Evolutionary conservation across 768 basidiomycete species (phyloP), one percentile per base, ranked within the genome.

Genomic region (Chlorophyllum brunneum): DNA sequence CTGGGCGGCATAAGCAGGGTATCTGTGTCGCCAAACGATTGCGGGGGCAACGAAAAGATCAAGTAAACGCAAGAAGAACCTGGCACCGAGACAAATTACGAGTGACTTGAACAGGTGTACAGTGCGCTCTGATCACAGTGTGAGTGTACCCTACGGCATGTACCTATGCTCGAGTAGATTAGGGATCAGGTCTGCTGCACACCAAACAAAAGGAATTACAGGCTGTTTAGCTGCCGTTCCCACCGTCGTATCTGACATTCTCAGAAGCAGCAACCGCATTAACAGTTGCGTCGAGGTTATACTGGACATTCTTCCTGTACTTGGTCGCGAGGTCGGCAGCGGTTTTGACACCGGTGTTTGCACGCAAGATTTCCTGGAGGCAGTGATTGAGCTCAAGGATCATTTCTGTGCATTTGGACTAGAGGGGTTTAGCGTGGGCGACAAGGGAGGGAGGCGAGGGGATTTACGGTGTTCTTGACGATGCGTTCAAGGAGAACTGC

Each of bases 381-480:
- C 88, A 92, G 54, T 88, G 86, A 63, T 95, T 95, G 54, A 97
- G 76, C 64, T 95, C 94, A 22, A 85, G 66, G 51, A 97, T 82
- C 69, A 86, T 85, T 67, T 98, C 94, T 27, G 92, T 92, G 68
- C 92, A 95, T 69, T 93, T 94, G 47, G 90, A 89, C 93, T 94
- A 59, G 7, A 31, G 2, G 13, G 9, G n/a, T 24, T 55, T 40
- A 53, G 37, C 24, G 42, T 30, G 20, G 18, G 13, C 23, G 16
- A 11, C 42, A 40, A 55, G 53, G 24, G 43, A 9, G 4, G n/a
- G 26, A 48, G 26, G 8, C 31, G 34, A 36, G 34, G 7, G 74
- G 9, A 3, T 85, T 57, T 56, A 93, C 93, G 5, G 88, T 82
- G 58, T 92, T 95, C 70, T 94, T 95, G 22, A 92, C 72, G 60